A percentile compares a stretch with the other conserved stretches of the same genome.
These are phyloP conservation scores for Pseudomonodictys pantanalensis DNA, from an alignment of 495 filamentous ascomycete genomes.

Conservation along the genomic window DNA sequence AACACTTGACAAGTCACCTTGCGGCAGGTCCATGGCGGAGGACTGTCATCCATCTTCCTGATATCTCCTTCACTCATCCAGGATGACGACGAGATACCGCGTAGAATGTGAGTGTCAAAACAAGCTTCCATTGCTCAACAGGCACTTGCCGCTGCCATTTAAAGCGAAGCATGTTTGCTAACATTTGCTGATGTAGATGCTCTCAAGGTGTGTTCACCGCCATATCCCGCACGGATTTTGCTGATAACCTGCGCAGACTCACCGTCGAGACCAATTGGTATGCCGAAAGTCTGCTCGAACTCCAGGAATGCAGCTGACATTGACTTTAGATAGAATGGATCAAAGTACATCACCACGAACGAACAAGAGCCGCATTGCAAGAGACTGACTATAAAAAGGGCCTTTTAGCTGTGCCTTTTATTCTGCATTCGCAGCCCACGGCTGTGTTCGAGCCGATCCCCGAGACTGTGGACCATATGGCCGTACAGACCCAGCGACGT, in stretches of 20 bases:
- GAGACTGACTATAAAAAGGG: conserved; percentile 53
- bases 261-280: conserved; percentile 85
- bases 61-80: not conserved
- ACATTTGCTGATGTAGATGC: conserved; percentile 58
- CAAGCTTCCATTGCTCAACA: not conserved
- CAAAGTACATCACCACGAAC: conserved; percentile 54
- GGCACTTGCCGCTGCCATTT: conserved; percentile 8
- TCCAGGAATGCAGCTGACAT: not conserved
- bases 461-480: conserved; percentile 59
- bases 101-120: conserved; percentile 74
- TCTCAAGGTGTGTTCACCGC: conserved; percentile 57
- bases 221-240: not conserved
- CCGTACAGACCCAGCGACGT: conserved; percentile 66
- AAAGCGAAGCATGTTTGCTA: conserved; percentile 4
- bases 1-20: not conserved
- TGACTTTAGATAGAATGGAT: conserved; percentile 62
- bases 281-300: conserved; percentile 8
- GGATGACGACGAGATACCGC: conserved; percentile 86
- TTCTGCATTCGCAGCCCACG: conserved; percentile 91
- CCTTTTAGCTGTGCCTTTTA: conserved; percentile 91
- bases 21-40: not conserved
- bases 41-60: not conserved
- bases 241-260: conserved; percentile 52
- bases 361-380: not conserved
- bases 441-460: conserved; percentile 66